Evolutionary conservation across 495 filamentous ascomycete species (phyloP).

Genomic region (Penicillium salamii): DNA sequence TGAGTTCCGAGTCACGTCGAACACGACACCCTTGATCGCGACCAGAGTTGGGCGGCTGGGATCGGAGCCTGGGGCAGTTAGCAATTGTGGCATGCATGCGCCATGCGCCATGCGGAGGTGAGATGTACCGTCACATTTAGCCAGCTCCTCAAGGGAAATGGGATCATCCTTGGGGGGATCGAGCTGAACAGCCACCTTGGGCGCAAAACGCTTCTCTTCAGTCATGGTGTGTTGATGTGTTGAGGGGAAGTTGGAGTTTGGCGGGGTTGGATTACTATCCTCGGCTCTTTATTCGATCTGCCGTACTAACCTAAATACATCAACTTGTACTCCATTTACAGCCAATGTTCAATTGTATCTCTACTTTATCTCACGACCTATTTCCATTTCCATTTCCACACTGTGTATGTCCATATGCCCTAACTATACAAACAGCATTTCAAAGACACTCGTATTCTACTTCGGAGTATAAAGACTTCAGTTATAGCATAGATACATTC

Average conservation of each 20-base stretch:
- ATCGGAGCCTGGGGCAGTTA: slow-evolving; percentile 46
- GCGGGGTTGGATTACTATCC: slow-evolving; percentile 7
- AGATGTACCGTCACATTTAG: slow-evolving; percentile 72
- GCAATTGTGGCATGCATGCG: background rate
- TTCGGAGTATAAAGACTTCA: too few relatives aligned
- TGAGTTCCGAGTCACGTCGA: slow-evolving; percentile 85
- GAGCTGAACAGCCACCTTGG: slow-evolving; percentile 78
- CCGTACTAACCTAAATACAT: too few relatives aligned
- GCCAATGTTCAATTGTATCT: too few relatives aligned
- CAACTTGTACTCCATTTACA: too few relatives aligned
- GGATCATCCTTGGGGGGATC: slow-evolving; percentile 84
- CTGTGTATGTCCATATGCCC: too few relatives aligned
- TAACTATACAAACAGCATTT: too few relatives aligned
- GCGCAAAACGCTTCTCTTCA: slow-evolving; percentile 67
- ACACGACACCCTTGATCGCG: slow-evolving; percentile 94
- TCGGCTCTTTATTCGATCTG: background rate
- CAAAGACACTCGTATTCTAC: too few relatives aligned
- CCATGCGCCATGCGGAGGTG: background rate
- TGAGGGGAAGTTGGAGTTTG: slow-evolving; percentile 7
- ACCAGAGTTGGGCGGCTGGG: slow-evolving; percentile 75
- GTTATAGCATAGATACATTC: too few relatives aligned
- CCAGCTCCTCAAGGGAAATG: slow-evolving; percentile 71
- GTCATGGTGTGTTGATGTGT: slow-evolving; percentile 30
- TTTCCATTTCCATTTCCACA: too few relatives aligned
- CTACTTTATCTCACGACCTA: too few relatives aligned